phyloP scores from a whole-genome alignment of 2,329 filamentous ascomycete genomes.

The Xylaria sp. region DNA sequence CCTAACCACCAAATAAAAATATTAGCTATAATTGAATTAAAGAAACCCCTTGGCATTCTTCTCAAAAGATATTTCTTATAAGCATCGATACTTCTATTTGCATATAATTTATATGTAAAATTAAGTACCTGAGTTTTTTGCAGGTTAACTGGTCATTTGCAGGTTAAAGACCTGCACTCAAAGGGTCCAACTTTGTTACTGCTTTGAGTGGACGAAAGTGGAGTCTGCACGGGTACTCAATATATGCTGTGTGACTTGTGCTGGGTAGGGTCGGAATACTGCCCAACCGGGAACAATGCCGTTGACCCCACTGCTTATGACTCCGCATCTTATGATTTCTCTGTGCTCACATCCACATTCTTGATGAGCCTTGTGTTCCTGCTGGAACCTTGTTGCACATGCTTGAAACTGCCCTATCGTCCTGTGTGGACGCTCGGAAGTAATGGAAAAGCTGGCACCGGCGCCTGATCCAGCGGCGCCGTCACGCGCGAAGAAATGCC shows the following conservation, averaged over 20 bases:
- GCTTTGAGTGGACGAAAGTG: no score
- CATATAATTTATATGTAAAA: no score
- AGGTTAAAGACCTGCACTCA: no score
- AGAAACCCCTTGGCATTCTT: no score
- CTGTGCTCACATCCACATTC: not conserved
- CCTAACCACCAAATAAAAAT: no score
- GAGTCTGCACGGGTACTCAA: no score
- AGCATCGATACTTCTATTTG: no score
- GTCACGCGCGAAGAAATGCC: conserved; percentile 8
- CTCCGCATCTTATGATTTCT: not conserved
- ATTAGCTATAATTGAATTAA: no score
- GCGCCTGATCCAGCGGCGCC: not conserved
- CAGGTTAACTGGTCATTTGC: no score
- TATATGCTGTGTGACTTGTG: not conserved
- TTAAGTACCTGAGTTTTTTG: no score
- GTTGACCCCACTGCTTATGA: not conserved
- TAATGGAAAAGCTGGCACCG: conserved; percentile 25
- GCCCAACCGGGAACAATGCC: conserved; percentile 6
- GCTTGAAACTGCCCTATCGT: not conserved
- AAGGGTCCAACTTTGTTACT: no score
- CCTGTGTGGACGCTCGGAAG: not conserved
- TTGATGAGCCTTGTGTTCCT: not conserved
- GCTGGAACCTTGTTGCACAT: not conserved
- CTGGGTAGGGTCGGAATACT: not conserved
- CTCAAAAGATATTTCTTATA: no score